A percentile compares a stretch with the other conserved stretches of the same genome.
These are phyloP conservation scores for Diaporthe sp. DNA, from an alignment of 2,329 filamentous ascomycete genomes.

Conservation along the genomic window DNA sequence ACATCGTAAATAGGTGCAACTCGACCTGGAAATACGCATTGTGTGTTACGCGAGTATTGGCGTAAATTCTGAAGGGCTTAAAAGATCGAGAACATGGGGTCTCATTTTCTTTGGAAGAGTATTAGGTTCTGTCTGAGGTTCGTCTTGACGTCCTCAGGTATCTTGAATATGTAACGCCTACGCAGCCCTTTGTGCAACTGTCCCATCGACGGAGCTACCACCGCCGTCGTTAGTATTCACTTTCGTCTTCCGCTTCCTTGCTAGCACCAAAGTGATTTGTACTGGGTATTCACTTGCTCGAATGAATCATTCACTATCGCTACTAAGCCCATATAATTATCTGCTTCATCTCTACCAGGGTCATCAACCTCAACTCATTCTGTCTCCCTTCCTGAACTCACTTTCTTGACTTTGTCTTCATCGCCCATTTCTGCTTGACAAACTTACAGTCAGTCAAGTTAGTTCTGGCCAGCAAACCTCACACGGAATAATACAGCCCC, in stretches of 20 bases:
- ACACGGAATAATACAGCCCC: not conserved
- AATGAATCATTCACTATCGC: not conserved
- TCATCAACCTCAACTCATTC: not conserved
- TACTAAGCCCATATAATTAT: not conserved
- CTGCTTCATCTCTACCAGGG: too few species aligned
- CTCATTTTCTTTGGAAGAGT: not conserved
- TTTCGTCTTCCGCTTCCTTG: not conserved
- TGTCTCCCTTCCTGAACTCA: too few species aligned
- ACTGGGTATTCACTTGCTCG: not conserved
- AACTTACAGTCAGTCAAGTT: too few species aligned
- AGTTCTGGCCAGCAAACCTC: not conserved
- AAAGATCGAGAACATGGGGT: too few species aligned
- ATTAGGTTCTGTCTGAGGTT: not conserved
- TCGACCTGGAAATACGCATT: not conserved
- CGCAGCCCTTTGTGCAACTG: not conserved
- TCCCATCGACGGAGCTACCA: not conserved
- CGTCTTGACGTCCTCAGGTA: not conserved
- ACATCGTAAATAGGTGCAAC: not conserved
- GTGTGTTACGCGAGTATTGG: fast-evolving
- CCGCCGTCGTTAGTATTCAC: not conserved
- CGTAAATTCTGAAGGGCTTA: too few species aligned
- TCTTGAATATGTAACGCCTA: too few species aligned
- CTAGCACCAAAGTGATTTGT: not conserved
- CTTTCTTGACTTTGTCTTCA: too few species aligned
- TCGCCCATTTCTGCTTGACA: too few species aligned